Base-by-base conservation (phyloP, 1,139 yeast species). In the Geotrichum klebahnii region DNA sequence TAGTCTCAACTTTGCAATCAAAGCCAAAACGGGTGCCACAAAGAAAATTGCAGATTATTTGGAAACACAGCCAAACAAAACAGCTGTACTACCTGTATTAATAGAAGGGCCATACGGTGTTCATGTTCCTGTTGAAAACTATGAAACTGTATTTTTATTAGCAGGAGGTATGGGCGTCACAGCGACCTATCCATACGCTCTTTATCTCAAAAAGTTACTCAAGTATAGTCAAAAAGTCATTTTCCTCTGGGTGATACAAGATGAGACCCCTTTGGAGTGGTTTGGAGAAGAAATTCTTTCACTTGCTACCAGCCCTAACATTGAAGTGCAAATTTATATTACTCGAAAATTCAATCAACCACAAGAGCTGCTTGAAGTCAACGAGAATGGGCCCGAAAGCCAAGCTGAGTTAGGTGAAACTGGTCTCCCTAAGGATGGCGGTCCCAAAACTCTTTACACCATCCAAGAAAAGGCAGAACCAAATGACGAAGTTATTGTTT, bases 111-210 rank as follows among this genome's bases (percentile, higher is more conserved):
- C 84, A 0, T 80, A 80, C 58, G 80, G 83, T 59, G 65, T 67
- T 59, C 58, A 69, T 57, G 59, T 77, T 53, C 74, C 84, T 63
- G 51, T 78, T 49, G 71, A 71, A 50, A 73, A 74, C 50, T 81
- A 75, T 59, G 78, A 79, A 49, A 75, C 74, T 37, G 64, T 73
- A 5, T 63, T 80, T 14, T 68, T 81, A 46, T 55, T 82, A 48
- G 78, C 80, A 2, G 82, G 85, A 56, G 87, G 88, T 51, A 81
- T 81, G 57, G 92, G 92, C 61, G 71, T 84, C 51, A 82, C 90
- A 1, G 80, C 81, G 3, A 56, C 56, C 14, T 58, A 64, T 63
- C 54, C 66, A 10, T 56, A 61, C 42, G 63, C 63, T n/a, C 44
- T 54, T 35, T 46, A 47, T 40, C 36, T 49, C 3, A 43, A 50